Conservation (phyloP, 2,329 filamentous ascomycete species). For the Ascochyta pisi region DNA sequence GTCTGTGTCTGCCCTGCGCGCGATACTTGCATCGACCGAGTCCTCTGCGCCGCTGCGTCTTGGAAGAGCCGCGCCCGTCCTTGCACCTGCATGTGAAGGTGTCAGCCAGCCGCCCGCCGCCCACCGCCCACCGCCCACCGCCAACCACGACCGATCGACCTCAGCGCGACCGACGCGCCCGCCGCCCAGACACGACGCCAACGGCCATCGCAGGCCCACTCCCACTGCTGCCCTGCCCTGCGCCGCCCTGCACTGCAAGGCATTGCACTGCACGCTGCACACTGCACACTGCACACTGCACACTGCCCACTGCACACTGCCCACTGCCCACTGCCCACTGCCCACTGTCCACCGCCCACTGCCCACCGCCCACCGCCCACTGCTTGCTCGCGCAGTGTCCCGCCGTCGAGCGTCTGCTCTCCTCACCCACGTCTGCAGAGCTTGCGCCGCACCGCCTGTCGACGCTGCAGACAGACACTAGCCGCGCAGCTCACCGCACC, state of each 20-base stretch:
- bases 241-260: background rate
- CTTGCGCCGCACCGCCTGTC: conserved; percentile 5
- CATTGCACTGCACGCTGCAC: background rate
- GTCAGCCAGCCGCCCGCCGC: background rate
- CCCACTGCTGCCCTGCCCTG: conserved; percentile 1
- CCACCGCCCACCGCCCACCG: no score
- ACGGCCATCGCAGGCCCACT: conserved; percentile 12
- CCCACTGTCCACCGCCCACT: no score
- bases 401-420: no score
- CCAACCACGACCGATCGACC: conserved; percentile 4
- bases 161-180: conserved; percentile 8
- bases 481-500: conserved; percentile 15
- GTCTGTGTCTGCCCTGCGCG: no score
- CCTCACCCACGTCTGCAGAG: background rate
- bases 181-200: conserved; percentile 6
- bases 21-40: no score
- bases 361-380: background rate
- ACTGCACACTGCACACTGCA: background rate
- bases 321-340: no score
- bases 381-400: no score
- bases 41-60: background rate
- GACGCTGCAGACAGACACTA: conserved; percentile 8
- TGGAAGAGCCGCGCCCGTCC: background rate
- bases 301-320: conserved; percentile 17
- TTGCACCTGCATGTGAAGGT: conserved; percentile 26